Percentiles rank a stretch among this genome's conserved stretches.
Evolutionary conservation across 2,329 filamentous ascomycete species (phyloP).

Genomic region (Colletotrichum scovillei): DNA sequence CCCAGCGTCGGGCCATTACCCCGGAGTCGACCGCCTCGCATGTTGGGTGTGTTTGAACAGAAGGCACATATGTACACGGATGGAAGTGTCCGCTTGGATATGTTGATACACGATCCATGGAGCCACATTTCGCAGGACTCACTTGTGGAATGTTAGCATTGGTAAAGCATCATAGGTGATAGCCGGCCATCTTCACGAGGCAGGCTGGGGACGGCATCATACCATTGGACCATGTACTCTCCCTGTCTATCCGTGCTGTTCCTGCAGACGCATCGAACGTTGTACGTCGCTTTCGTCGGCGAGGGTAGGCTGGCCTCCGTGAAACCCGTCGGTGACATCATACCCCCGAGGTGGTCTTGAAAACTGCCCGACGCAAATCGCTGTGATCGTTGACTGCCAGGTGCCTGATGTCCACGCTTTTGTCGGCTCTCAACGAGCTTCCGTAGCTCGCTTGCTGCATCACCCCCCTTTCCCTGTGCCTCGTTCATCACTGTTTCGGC

Average conservation of each 20-base stretch:
- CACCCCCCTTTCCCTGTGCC: conserved; percentile 55
- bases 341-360: conserved; percentile 47
- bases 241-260: conserved; percentile 55
- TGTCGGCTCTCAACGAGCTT: conserved; percentile 67
- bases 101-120: conserved; percentile 72
- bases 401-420: conserved; percentile 48
- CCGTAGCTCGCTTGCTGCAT: conserved; percentile 70
- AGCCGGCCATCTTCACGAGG: conserved; percentile 17
- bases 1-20: conserved; percentile 46
- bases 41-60: conserved; percentile 69
- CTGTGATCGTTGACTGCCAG: conserved; percentile 33
- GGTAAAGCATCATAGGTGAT: neutral
- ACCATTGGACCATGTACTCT: conserved; percentile 74
- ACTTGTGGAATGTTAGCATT: conserved; percentile 48
- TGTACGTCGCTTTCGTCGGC: conserved; percentile 54
- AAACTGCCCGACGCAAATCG: conserved; percentile 45
- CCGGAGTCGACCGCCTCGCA: conserved; percentile 59
- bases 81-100: conserved; percentile 66
- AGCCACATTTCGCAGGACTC: conserved; percentile 75
- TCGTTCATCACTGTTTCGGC: conserved; percentile 68
- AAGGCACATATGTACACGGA: conserved; percentile 73
- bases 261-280: conserved; percentile 68
- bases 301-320: conserved; percentile 61
- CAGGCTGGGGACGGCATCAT: conserved; percentile 39
- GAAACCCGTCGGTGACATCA: conserved; percentile 63